Base-by-base conservation (phyloP, 2,329 filamentous ascomycete species). In the Fusarium drepaniforme region DNA sequence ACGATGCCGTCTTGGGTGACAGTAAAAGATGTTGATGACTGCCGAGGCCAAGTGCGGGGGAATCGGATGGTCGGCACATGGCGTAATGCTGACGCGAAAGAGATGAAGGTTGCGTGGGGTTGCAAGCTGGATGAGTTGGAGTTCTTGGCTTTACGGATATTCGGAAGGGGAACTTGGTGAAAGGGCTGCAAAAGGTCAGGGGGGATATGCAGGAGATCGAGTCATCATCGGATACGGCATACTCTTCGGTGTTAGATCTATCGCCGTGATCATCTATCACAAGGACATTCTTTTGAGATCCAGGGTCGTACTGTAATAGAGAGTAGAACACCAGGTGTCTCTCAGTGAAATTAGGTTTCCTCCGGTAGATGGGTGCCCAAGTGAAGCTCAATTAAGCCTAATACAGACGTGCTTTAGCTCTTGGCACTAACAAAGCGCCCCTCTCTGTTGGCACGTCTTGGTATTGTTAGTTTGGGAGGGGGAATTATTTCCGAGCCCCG, bases 1-100 rank as follows among this genome's bases (percentile, higher is more conserved):
- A 46, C 28, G 30, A 28, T 12, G 15, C 77, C 74, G 73, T 49
- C 33, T 57, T 21, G 53, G 40, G 77, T 75, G 15, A 51, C 65
- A 72, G 25, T 12, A 46, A 46, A 42, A 60, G 25, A 61, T 42
- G 57, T 53, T 30, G 66, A 58, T 58, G 61, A 68, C 30, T 73
- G 60, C 71, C 51, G 67, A 64, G 25, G 28, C 21, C 33, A 25
- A 59, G 30, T 62, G 68, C 71, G 75, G 72, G 72, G 76, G 68
- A 16, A 63, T 66, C 67, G 74, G 70, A 60, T 72, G 62, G 53
- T n/a, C 74, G 77, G 70, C 71, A 76, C 69, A 66, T 64, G 53
- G 61, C n/a, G 61, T 33, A 53, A 44, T 61, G 49, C 46, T 53
- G 49, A 53, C 49, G 49, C 49, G 23, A 61, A 40, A 44, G 23